phyloP scores from a whole-genome alignment of 805 yeast genomes.

The Sungouiella thailandica region DNA sequence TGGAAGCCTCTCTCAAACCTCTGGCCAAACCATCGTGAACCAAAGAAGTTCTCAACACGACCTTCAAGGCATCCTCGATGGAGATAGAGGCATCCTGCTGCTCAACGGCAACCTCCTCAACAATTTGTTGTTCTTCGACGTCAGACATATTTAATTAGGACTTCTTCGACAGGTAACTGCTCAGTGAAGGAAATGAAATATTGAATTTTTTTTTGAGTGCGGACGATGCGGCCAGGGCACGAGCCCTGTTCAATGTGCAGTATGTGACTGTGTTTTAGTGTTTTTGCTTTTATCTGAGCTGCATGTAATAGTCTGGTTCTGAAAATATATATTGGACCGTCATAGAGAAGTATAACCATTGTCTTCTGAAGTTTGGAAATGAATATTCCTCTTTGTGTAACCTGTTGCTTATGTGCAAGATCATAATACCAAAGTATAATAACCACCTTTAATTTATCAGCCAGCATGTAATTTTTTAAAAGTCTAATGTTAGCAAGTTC shows the following conservation, averaged over 20 bases:
- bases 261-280: too few relatives aligned
- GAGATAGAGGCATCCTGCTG: conserved; percentile 86
- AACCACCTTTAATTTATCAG: too few relatives aligned
- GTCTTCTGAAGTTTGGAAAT: too few relatives aligned
- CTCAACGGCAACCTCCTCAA: conserved; percentile 79
- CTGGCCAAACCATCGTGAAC: conserved; percentile 99
- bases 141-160: conserved; percentile 74
- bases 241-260: not conserved
- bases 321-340: too few relatives aligned
- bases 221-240: conserved; percentile 1
- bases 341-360: too few relatives aligned
- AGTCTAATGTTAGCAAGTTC: too few relatives aligned
- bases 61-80: conserved; percentile 97
- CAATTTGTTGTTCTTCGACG: conserved; percentile 82
- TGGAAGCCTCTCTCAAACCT: conserved; percentile 99
- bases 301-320: too few relatives aligned
- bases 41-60: conserved; percentile 95
- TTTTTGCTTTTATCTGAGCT: too few relatives aligned
- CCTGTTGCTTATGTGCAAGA: too few relatives aligned
- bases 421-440: too few relatives aligned
- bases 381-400: too few relatives aligned
- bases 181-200: conserved; percentile 19
- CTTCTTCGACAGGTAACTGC: conserved; percentile 65
- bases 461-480: too few relatives aligned
- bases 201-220: not conserved